These are phyloP conservation scores for Inonotus hispidus DNA, from an alignment of 1,284 basidiomycete genomes.

Conservation along the genomic window DNA sequence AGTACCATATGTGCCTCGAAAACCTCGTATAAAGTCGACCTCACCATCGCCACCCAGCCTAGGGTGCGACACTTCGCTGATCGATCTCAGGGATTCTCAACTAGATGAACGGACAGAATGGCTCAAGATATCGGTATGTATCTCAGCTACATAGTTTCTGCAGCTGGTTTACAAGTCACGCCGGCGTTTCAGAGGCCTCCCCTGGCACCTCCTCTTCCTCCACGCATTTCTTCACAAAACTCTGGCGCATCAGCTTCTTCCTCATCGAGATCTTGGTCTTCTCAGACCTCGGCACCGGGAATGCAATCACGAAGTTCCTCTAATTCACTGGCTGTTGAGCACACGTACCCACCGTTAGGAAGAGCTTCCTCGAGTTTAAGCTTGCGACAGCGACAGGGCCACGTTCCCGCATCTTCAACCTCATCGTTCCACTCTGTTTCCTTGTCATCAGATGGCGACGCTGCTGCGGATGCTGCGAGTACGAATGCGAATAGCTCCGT, in stretches of 20 bases:
- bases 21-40: slow-evolving; percentile 28
- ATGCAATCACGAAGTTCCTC: slow-evolving; percentile 5
- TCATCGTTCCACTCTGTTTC: slow-evolving; percentile 29
- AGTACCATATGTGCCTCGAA: slow-evolving; percentile 18
- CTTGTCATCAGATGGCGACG: slow-evolving; percentile 23
- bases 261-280: slow-evolving; percentile 35
- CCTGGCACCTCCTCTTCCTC: slow-evolving; percentile 53
- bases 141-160: background rate
- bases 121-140: slow-evolving; percentile 14
- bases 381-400: slow-evolving; percentile 16
- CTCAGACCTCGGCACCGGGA: slow-evolving; percentile 37
- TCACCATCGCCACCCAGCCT: slow-evolving; percentile 53
- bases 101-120: slow-evolving; percentile 50
- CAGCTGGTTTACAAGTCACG: background rate
- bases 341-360: slow-evolving; percentile 15
- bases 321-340: slow-evolving; percentile 18
- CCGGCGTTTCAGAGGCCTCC: slow-evolving; percentile 1
- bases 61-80: slow-evolving; percentile 53
- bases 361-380: slow-evolving; percentile 4
- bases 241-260: slow-evolving; percentile 44
- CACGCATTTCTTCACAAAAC: slow-evolving; percentile 52
- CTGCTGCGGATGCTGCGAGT: background rate
- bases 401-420: slow-evolving; percentile 24
- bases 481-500: slow-evolving; percentile 11
- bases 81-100: slow-evolving; percentile 72